phyloP scores from a whole-genome alignment of 257 asterid species.

The Nicotiana benthamiana region DNA sequence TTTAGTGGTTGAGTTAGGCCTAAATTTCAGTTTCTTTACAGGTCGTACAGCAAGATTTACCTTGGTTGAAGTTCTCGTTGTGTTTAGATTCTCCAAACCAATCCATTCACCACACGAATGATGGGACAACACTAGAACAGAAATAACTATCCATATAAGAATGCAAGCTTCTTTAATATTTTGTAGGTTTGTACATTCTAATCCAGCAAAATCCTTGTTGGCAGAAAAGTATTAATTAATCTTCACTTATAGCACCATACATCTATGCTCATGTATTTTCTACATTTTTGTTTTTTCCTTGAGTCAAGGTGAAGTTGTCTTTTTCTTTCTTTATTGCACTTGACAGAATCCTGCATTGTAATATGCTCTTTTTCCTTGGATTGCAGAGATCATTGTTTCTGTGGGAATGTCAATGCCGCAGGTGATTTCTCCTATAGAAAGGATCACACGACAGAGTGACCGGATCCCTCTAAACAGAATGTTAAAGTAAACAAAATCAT shows the following conservation, averaged over 20 bases:
- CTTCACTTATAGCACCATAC: background rate
- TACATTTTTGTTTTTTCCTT: background rate
- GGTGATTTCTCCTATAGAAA: constrained; percentile 52
- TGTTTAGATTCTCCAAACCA: background rate
- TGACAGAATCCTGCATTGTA: constrained; percentile 2
- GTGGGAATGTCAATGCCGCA: constrained; percentile 95
- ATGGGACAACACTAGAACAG: background rate
- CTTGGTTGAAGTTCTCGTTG: background rate
- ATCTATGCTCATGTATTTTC: background rate
- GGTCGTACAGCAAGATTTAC: background rate
- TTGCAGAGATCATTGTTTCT: constrained; percentile 81
- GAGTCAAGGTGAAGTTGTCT: background rate
- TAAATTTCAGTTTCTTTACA: background rate
- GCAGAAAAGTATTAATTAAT: background rate
- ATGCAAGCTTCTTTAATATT: background rate
- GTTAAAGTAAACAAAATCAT: constrained; percentile 17
- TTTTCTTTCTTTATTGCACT: background rate
- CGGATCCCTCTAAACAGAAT: constrained; percentile 41
- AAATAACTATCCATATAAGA: background rate
- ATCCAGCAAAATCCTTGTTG: background rate
- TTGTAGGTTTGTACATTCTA: background rate
- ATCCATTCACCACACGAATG: background rate
- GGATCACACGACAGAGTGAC: constrained; percentile 24
- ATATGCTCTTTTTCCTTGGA: background rate
- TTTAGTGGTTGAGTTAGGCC: background rate